These are phyloP conservation scores for Phytophthora idaei DNA, from an alignment of 352 stramenopile genomes.

Conservation along the genomic window DNA sequence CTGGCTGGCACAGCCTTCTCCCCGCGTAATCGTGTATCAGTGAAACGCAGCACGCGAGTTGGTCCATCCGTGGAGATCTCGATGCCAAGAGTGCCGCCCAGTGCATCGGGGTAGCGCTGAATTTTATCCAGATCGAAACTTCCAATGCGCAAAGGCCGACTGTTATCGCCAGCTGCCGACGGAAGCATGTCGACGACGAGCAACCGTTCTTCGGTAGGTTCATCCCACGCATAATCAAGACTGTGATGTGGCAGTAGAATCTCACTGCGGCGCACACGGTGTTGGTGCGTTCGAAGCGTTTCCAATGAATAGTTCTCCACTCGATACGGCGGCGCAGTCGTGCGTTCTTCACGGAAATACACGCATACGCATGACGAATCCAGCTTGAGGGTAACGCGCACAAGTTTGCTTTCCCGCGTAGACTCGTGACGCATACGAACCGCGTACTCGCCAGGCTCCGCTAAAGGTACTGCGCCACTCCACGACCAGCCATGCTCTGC, in stretches of 20 bases:
- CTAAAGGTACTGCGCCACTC: constrained; percentile 81
- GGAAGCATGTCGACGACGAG: constrained; percentile 90
- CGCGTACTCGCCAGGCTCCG: constrained; percentile 80
- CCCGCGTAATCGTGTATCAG: constrained; percentile 77
- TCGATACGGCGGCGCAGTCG: constrained; percentile 80
- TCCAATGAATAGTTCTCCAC: constrained; percentile 91
- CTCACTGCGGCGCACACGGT: constrained; percentile 80
- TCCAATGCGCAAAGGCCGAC: constrained; percentile 81
- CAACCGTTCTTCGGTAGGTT: constrained; percentile 78
- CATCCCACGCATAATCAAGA: constrained; percentile 89
- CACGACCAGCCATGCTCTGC: constrained; percentile 80
- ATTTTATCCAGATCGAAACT: constrained; percentile 87
- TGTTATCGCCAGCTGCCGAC: constrained; percentile 87
- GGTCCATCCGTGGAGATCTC: constrained; percentile 87
- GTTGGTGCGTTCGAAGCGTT: constrained; percentile 86
- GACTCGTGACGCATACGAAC: constrained; percentile 86
- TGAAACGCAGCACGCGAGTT: constrained; percentile 87
- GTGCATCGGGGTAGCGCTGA: constrained; percentile 72
- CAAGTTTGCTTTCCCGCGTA: constrained; percentile 76
- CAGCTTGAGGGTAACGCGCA: constrained; percentile 81
- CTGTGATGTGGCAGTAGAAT: constrained; percentile 88
- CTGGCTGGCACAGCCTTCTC: constrained; percentile 31
- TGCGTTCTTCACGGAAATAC: constrained; percentile 81
- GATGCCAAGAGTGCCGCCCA: constrained; percentile 76
- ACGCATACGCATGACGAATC: constrained; percentile 81